These are phyloP conservation scores for Sporisorium iseilematis-ciliati DNA, from an alignment of 1,284 basidiomycete genomes.

Conservation along the genomic window DNA sequence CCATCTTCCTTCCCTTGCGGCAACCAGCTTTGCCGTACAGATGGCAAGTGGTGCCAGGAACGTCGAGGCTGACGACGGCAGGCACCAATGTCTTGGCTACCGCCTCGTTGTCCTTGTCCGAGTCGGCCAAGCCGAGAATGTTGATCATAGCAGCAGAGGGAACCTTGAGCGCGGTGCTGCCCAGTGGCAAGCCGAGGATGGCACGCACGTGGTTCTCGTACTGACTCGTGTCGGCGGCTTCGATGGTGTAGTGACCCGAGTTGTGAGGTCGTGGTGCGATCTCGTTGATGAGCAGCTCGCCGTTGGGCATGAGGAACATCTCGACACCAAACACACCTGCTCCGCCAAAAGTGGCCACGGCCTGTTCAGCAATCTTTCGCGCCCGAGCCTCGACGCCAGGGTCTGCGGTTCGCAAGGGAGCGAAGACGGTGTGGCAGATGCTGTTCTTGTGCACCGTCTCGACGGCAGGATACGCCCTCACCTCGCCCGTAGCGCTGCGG, in stretches of 20 bases:
- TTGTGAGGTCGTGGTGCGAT: slow-evolving; percentile 99
- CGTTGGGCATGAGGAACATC: slow-evolving; percentile 92
- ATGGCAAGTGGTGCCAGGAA: slow-evolving; percentile 85
- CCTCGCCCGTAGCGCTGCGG: slow-evolving; percentile 76
- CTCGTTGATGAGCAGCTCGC: slow-evolving; percentile 91
- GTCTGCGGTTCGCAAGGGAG: slow-evolving; percentile 75
- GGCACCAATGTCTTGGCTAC: slow-evolving; percentile 66
- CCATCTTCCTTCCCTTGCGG: slow-evolving; percentile 95
- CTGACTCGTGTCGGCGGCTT: slow-evolving; percentile 94
- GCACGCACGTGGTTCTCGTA: slow-evolving; percentile 98
- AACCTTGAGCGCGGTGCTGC: slow-evolving; percentile 88
- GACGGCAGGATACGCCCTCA: slow-evolving; percentile 88
- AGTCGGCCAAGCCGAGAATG: slow-evolving; percentile 75
- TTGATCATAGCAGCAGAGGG: slow-evolving; percentile 94
- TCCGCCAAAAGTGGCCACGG: slow-evolving; percentile 82
- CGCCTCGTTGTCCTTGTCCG: slow-evolving; percentile 61
- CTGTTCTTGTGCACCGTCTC: slow-evolving; percentile 96
- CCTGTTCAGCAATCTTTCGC: slow-evolving; percentile 82
- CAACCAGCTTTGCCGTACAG: slow-evolving; percentile 93
- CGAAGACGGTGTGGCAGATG: slow-evolving; percentile 92
- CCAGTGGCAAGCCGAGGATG: slow-evolving; percentile 90
- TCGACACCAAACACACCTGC: slow-evolving; percentile 98
- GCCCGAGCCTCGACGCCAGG: slow-evolving; percentile 76
- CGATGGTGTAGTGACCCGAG: slow-evolving; percentile 99
- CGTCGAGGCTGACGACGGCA: slow-evolving; percentile 67